Evolutionary conservation across 768 basidiomycete species (phyloP).

Genomic region (Chalciporus piperatus): DNA sequence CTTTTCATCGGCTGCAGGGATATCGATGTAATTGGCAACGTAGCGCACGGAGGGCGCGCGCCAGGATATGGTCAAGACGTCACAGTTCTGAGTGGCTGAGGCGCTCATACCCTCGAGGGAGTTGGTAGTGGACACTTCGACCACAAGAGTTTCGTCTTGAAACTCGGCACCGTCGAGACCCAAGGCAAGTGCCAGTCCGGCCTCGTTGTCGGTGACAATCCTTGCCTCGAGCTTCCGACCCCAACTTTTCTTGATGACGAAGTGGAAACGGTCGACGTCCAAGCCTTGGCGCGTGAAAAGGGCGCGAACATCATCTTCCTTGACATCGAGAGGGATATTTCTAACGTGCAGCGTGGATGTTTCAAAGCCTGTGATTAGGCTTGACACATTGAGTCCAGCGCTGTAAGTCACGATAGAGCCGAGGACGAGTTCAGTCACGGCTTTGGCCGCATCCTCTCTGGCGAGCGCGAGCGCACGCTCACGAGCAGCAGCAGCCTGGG

Average conservation of each 20-base stretch:
- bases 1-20: conserved; percentile 26
- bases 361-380: conserved; percentile 50
- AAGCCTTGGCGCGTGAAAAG: conserved; percentile 46
- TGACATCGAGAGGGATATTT: conserved; percentile 43
- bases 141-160: conserved; percentile 37
- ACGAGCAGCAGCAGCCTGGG: conserved; percentile 15
- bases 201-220: conserved; percentile 41
- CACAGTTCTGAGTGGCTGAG: conserved; percentile 28
- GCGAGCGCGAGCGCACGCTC: conserved; percentile 10
- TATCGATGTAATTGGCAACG: conserved; percentile 40
- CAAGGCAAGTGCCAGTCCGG: conserved; percentile 39
- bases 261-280: conserved; percentile 31
- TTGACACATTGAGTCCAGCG: conserved; percentile 46
- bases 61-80: conserved; percentile 53
- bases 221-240: conserved; percentile 37
- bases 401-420: conserved; percentile 49
- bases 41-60: conserved; percentile 44
- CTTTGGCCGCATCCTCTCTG: conserved; percentile 41
- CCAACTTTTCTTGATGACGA: conserved; percentile 31
- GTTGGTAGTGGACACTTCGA: conserved; percentile 42
- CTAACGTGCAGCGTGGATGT: conserved; percentile 45
- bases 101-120: conserved; percentile 42
- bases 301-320: conserved; percentile 37
- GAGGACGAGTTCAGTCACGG: conserved; percentile 42
- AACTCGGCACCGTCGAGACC: conserved; percentile 52